phyloP scores from a whole-genome alignment of 1,284 basidiomycete species.

The Moesziomyces parantarcticus region DNA sequence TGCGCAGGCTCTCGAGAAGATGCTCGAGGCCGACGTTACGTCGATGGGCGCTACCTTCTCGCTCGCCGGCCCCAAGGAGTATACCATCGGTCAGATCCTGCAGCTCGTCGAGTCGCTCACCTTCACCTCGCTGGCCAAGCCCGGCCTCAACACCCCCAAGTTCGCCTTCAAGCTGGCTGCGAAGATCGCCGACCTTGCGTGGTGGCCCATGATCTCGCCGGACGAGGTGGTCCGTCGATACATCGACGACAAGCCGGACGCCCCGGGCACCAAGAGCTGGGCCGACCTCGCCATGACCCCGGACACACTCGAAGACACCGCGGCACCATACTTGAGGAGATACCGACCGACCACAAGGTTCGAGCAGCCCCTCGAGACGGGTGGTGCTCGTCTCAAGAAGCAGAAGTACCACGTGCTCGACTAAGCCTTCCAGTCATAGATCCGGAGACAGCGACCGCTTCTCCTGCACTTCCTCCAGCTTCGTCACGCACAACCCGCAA shows the following conservation, averaged over 20 bases:
- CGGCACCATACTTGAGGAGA: constrained; percentile 88
- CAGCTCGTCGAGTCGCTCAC: constrained; percentile 84
- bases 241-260: constrained; percentile 77
- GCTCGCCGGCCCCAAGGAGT: constrained; percentile 87
- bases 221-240: constrained; percentile 91
- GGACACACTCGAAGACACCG: constrained; percentile 86
- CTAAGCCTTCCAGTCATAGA: constrained; percentile 10
- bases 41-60: constrained; percentile 77
- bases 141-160: constrained; percentile 81
- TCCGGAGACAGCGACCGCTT: neutral
- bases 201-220: constrained; percentile 93
- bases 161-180: constrained; percentile 77
- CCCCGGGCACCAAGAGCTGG: constrained; percentile 71
- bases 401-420: constrained; percentile 52
- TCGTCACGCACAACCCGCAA: constrained; percentile 6
- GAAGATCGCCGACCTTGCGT: constrained; percentile 77
- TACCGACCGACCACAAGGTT: constrained; percentile 78
- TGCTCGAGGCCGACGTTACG: constrained; percentile 76
- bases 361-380: constrained; percentile 69
- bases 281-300: constrained; percentile 75
- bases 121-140: constrained; percentile 74
- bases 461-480: neutral
- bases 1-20: constrained; percentile 86
- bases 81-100: constrained; percentile 86
- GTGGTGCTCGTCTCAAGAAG: constrained; percentile 55